Percentiles rank a stretch among this genome's conserved stretches.
phyloP scores from a whole-genome alignment of 352 stramenopile species.

The Globisporangium splendens region DNA sequence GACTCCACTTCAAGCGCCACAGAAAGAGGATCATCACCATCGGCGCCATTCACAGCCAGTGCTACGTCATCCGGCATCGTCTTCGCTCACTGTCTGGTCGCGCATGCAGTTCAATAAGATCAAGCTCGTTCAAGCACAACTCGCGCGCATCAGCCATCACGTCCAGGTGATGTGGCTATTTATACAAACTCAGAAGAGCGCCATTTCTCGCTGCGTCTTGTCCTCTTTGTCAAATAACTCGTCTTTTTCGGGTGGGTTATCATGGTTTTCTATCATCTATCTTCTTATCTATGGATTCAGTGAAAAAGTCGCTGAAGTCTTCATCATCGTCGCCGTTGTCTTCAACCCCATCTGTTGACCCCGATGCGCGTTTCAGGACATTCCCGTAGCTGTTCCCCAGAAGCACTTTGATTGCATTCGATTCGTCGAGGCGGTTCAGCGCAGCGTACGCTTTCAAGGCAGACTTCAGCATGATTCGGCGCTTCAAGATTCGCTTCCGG shows the following conservation, averaged over 20 bases:
- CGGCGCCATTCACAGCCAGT: background rate
- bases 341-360: slow-evolving; percentile 6
- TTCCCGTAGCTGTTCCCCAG: slow-evolving; percentile 32
- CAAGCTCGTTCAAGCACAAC: background rate
- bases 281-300: slow-evolving; percentile 21
- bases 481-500: slow-evolving; percentile 50
- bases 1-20: slow-evolving; percentile 8
- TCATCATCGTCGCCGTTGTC: slow-evolving; percentile 20
- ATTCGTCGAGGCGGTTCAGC: slow-evolving; percentile 55
- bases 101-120: slow-evolving; percentile 3
- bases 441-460: slow-evolving; percentile 48
- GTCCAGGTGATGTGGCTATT: slow-evolving; percentile 1
- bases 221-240: background rate
- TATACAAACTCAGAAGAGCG: slow-evolving; percentile 13
- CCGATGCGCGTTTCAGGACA: slow-evolving; percentile 17
- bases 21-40: background rate
- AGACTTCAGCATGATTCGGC: slow-evolving; percentile 59
- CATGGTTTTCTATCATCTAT: slow-evolving; percentile 24
- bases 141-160: no score
- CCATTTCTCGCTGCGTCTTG: background rate
- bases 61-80: background rate
- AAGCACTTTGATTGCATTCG: slow-evolving; percentile 52
- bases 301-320: slow-evolving; percentile 19
- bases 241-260: slow-evolving; percentile 6
- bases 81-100: background rate